Conservation (phyloP, 176 grass and related monocot species). For the Cocos nucifera region DNA sequence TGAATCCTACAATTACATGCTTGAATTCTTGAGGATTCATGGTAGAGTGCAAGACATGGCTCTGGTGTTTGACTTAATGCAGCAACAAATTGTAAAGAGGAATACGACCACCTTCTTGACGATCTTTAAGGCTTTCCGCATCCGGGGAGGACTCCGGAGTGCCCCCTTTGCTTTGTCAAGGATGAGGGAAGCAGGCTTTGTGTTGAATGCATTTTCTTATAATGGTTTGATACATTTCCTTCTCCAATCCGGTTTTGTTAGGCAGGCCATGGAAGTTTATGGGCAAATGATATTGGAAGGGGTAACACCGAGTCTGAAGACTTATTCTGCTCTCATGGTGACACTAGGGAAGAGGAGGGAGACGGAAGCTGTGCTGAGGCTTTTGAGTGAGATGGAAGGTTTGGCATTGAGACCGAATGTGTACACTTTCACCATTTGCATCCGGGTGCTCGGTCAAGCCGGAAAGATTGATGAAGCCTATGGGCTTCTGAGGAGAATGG, state of each 20-base stretch:
- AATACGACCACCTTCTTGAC: slow-evolving; percentile 50
- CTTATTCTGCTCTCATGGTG: slow-evolving; percentile 77
- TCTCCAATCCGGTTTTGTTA: slow-evolving; percentile 48
- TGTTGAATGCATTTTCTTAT: slow-evolving; percentile 59
- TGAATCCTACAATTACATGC: slow-evolving; percentile 90
- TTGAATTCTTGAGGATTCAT: slow-evolving; percentile 57
- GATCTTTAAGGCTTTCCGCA: slow-evolving; percentile 48
- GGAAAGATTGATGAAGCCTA: slow-evolving; percentile 49
- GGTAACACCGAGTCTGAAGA: slow-evolving; percentile 43
- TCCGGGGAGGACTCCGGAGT: slow-evolving; percentile 48
- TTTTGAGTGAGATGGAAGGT: slow-evolving; percentile 65
- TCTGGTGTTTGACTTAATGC: slow-evolving; percentile 90
- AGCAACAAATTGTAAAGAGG: slow-evolving; percentile 63
- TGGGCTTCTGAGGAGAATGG: slow-evolving; percentile 51
- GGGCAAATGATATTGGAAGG: slow-evolving; percentile 39
- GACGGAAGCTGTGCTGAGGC: slow-evolving; percentile 37
- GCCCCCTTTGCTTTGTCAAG: slow-evolving; percentile 46
- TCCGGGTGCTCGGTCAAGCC: slow-evolving; percentile 62
- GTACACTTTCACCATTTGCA: slow-evolving; percentile 92
- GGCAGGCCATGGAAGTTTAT: slow-evolving; percentile 65
- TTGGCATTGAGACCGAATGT: slow-evolving; percentile 71
- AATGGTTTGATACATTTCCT: slow-evolving; percentile 85
- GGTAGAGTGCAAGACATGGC: slow-evolving; percentile 62
- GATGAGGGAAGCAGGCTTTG: slow-evolving; percentile 59
- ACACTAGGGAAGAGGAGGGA: slow-evolving; percentile 71